A percentile compares a stretch with the other conserved stretches of the same genome.
phyloP scores from a whole-genome alignment of 2,329 filamentous ascomycete genomes.

The Arachnomyces sp. region DNA sequence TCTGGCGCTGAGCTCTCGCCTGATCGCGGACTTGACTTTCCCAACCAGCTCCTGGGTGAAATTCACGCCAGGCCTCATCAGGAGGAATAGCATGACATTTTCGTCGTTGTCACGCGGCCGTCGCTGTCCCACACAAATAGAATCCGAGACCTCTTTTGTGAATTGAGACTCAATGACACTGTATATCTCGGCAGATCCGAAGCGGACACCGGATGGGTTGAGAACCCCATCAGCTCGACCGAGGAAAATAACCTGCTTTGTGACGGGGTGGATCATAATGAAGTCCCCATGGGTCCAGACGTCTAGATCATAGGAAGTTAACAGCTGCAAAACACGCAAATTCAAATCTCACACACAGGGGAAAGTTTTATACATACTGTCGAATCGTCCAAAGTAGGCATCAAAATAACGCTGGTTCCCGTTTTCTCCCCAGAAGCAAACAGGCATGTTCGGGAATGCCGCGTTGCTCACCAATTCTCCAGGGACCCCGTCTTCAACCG shows the following conservation, averaged over 20 bases:
- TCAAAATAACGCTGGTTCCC: slow-evolving; percentile 49
- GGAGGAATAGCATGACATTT: slow-evolving; percentile 52
- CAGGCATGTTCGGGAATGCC: slow-evolving; percentile 69
- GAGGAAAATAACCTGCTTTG: slow-evolving; percentile 42
- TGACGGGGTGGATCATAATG: slow-evolving; percentile 60
- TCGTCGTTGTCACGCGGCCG: slow-evolving; percentile 54
- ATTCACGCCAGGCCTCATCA: slow-evolving; percentile 51
- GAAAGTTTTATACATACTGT: slow-evolving; percentile 21
- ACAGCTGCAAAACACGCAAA: slow-evolving; percentile 48
- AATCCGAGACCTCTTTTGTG: slow-evolving; percentile 56
- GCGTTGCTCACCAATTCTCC: slow-evolving; percentile 67
- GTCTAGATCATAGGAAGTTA: slow-evolving; percentile 25
- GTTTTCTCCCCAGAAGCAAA: slow-evolving; percentile 52
- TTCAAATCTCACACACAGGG: slow-evolving; percentile 51
- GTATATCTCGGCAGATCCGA: slow-evolving; percentile 76
- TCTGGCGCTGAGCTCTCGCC: slow-evolving; percentile 58
- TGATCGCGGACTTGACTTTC: slow-evolving; percentile 58
- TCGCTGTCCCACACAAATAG: slow-evolving; percentile 73
- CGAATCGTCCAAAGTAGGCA: slow-evolving; percentile 54
- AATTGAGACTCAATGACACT: slow-evolving; percentile 57
- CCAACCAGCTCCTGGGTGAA: slow-evolving; percentile 51
- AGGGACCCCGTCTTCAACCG: slow-evolving; percentile 56
- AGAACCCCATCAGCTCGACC: slow-evolving; percentile 60
- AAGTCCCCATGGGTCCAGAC: slow-evolving; percentile 85
- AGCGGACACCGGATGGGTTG: slow-evolving; percentile 71